Evolutionary conservation across 2,329 filamentous ascomycete species (phyloP), one percentile per base, ranked within the genome.

Genomic region (Pseudocercospora crystallina): DNA sequence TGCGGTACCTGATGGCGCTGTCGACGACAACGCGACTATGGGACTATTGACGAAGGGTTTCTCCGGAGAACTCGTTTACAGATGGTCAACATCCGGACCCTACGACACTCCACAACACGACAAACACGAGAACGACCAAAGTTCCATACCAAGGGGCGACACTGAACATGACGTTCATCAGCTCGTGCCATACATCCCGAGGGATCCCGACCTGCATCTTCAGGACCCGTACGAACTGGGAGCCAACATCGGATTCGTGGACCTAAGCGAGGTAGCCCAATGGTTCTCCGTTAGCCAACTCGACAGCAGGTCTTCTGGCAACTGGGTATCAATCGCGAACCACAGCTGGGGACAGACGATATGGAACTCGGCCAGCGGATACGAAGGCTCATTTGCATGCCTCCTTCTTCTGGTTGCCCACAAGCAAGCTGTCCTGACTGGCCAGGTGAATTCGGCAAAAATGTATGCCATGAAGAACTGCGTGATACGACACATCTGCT

Each of bases 291-390:
- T 37, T n/a, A 49, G 39, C 47, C 30, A 49, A 13, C 17, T 38
- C 9, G 47, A 43, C 33, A 8, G 26, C n/a, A 43, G 29, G 5
- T 38, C 47, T 2, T 14, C 31, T 9, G 40, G 33, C 3, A 17
- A 26, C 35, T 49, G 47, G 47, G 29, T 43, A 10, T 15, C 32
- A 14, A 13, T 38, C 20, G 31, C 39, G 5, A 15, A 39, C 39
- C 26, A 43, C 14, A 30, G 20, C 9, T 49, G 47, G 47, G 47
- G 47, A 20, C n/a, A 49, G 33, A 43, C 38, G n/a, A 33, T 49
- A 14, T 49, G 47, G 47, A 38, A 43, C 15, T 20, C 39, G 13
- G 31, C 47, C 2, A 30, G 39, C 10, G 33, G 34, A 14, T 36
- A 32, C 8, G 39, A 49, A 12, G 17, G 36, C 14, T 37, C 39